Base-by-base conservation (phyloP, 164 flowering plant species). In the Macadamia integrifolia region DNA sequence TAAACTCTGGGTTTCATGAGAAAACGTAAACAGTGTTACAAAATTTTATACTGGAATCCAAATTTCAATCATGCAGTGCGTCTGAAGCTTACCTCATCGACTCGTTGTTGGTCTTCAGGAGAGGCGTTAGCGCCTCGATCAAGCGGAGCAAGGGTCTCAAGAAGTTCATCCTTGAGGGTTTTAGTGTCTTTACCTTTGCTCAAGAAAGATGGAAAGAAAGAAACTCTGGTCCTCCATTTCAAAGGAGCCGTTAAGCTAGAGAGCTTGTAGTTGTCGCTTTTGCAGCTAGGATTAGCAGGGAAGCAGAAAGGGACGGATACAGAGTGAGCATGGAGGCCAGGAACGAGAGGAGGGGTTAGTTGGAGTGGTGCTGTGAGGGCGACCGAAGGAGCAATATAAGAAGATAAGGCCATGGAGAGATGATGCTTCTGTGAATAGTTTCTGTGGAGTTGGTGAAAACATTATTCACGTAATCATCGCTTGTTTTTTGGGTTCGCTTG, bases 101-200 rank as follows among this genome's bases (percentile, higher is more conserved):
- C 76, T 28, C 58, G 75, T 64, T 81, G 77, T 69, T 83, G 93
- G 64, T 87, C 93, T 43, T 89, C 91, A 30, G 87, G 81, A 31
- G 91, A 70, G 60, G 98, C 98, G 9, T 85, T 86, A 0, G 98
- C 96, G 15, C 98, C 98, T 1, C 98, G 85, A 79, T 92, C 93
- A 42, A 92, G 93, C 6, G 87, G 84, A 0, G 74, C 79, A 59
- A 92, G 85, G 61, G 91, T 88, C 0, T 85, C 85, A 3, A 92
- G 82, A 67, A 92, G 93, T 83, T 92, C 88, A 43, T 84, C 74
- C 65, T 92, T 92, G 71, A 89, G 80, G 42, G 77, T 23, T 6
- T 78, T 76, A 9, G 74, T 80, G 66, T 86, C 85, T 62, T 87
- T 87, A 4, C 77, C 79, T 62, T 81, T 86, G 58, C 74, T 83